Percentiles rank a stretch among this genome's conserved stretches.
phyloP scores from a whole-genome alignment of 2,329 filamentous ascomycete genomes.

The Myriosclerotinia scirpicola region DNA sequence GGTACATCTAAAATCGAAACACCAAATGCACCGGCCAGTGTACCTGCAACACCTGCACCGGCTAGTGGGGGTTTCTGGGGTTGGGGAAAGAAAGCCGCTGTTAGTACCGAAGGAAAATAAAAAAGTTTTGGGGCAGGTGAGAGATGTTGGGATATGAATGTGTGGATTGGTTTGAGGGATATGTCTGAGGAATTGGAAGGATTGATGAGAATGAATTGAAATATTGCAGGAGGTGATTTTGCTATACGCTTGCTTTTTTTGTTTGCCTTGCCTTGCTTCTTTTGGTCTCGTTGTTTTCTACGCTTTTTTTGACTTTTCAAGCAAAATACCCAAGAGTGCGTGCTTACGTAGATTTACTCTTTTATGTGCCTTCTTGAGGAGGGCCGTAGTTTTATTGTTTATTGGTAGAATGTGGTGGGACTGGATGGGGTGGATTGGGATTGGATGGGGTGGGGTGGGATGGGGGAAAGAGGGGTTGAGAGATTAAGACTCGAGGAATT shows the following conservation, averaged over 20 bases:
- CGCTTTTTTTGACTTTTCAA: slow-evolving; percentile 15
- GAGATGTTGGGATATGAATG: slow-evolving; percentile 13
- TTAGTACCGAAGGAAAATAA: slow-evolving; percentile 5
- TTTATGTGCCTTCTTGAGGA: not conserved
- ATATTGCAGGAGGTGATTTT: slow-evolving; percentile 9
- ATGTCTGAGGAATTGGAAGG: too few species aligned
- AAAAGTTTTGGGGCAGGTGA: not conserved
- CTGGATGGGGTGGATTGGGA: not conserved
- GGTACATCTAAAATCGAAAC: not conserved
- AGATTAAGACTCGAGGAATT: not conserved
- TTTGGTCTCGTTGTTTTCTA: slow-evolving; percentile 4
- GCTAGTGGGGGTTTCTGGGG: slow-evolving; percentile 20
- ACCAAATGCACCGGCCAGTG: not conserved
- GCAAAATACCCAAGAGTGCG: slow-evolving; percentile 22
- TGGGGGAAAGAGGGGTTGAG: too few species aligned
- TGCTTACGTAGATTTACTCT: slow-evolving; percentile 11
- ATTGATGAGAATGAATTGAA: slow-evolving; percentile 16
- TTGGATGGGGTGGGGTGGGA: too few species aligned
- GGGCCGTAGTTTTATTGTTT: slow-evolving; percentile 6
- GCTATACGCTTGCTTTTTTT: slow-evolving; percentile 2
- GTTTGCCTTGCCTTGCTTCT: not conserved
- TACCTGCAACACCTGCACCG: not conserved
- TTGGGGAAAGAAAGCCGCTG: slow-evolving; percentile 19
- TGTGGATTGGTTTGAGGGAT: not conserved
- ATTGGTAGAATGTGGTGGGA: not conserved